phyloP scores from a whole-genome alignment of 345 rosid genomes.

The Odontarrhena argentea region DNA sequence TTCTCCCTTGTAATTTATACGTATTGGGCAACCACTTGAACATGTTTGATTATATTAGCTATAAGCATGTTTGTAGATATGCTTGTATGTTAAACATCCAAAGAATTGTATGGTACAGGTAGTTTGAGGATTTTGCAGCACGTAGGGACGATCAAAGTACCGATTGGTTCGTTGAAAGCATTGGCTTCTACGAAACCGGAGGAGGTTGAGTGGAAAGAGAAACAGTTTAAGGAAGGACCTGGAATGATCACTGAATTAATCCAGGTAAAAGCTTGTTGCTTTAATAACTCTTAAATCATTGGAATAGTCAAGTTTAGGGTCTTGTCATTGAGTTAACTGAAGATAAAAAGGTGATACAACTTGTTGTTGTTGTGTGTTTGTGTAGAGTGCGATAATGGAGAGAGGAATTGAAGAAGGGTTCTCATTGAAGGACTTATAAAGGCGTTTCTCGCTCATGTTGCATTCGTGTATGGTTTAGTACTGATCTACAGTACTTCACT shows the following conservation, averaged over 20 bases:
- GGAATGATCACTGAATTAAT: constrained; percentile 63
- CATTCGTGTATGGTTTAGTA: no score
- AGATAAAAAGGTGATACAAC: not conserved
- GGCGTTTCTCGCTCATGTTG: not conserved
- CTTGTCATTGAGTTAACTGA: constrained; percentile 8
- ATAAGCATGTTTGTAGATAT: not conserved
- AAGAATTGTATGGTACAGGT: constrained; percentile 45
- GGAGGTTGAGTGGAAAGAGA: constrained; percentile 66
- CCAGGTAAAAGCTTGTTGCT: constrained; percentile 48
- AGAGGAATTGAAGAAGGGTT: constrained; percentile 51
- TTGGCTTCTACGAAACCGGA: constrained; percentile 45
- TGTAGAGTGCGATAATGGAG: constrained; percentile 56
- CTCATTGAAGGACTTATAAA: constrained; percentile 27
- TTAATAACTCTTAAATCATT: constrained; percentile 5
- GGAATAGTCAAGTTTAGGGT: constrained; percentile 28
- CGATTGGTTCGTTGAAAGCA: constrained; percentile 47
- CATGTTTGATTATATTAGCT: not conserved
- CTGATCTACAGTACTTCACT: no score
- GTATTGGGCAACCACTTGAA: not conserved
- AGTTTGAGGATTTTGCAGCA: constrained; percentile 80
- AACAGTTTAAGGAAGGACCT: constrained; percentile 53
- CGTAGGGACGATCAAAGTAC: constrained; percentile 60
- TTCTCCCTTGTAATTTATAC: not conserved
- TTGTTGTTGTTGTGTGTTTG: constrained; percentile 27
- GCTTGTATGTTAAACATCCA: not conserved